Evolutionary conservation across 306 rosid genomes (phyloP), one percentile per base, ranked within the genome.

Genomic region (Dryas octopetala): DNA sequence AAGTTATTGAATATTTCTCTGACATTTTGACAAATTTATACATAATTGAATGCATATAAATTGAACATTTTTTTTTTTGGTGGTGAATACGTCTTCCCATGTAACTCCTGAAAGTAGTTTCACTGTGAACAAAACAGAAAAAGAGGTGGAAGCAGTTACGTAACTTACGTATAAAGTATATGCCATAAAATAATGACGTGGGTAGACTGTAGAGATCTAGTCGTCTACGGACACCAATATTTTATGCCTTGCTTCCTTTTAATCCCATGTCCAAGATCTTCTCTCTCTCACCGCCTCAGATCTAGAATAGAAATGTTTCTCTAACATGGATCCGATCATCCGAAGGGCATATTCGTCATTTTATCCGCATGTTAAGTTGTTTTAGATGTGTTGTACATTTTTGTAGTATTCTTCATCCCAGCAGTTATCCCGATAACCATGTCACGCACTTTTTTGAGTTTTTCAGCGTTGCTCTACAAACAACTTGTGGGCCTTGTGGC

Each of bases 351-450:
- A 38, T 49, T 58, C 46, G 83, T 63, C 74, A 78, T 61, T 74
- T 78, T 1, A 9, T 0, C 0, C 1, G 5, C 11, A 44, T 6
- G 15, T 38, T 38, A 1, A 43, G 9, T 5, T 49, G 3, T 8
- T 48, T 40, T 32, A 44, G 50, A 45, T 62, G 61, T 71, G 66
- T 62, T 50, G 50, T 48, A 4, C 38, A 15, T 5, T 15, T 9
- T 40, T 44, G 53, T 74, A 19, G 73, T 78, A 65, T 45, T 66
- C 44, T 19, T 19, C 19, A 7, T 41, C 28, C 15, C 5, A 4
- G 81, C 85, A 77, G 85, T 74, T 77, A 75, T 80, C 79, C 70
- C 75, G 66, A 80, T 55, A 50, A 83, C 83, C 81, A 83, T 83
- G 83, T 82, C 76, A 53, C 63, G 58, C 49, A 62, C 75, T 41